A percentile compares a stretch with the other conserved stretches of the same genome.
These are phyloP conservation scores for Cordyceps tenuipes DNA, from an alignment of 2,329 filamentous ascomycete genomes.

Conservation along the genomic window DNA sequence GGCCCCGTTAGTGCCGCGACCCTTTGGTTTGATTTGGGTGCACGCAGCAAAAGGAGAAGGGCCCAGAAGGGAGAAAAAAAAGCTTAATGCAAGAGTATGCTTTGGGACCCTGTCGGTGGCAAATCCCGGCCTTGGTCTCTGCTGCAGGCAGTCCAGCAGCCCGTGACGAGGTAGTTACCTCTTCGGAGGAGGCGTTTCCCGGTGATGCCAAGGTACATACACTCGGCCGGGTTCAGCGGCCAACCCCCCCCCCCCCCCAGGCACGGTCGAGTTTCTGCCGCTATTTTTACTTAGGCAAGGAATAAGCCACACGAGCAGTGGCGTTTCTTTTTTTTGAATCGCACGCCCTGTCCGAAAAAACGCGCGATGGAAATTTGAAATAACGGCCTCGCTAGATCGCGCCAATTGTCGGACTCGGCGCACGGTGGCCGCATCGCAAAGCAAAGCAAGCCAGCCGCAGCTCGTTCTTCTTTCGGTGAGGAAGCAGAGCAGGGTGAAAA, in stretches of 20 bases:
- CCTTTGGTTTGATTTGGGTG: neutral
- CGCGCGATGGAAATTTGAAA: conserved; percentile 1
- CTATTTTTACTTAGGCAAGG: too few species aligned
- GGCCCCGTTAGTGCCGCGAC: neutral
- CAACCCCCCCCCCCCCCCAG: too few species aligned
- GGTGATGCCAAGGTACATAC: too few species aligned
- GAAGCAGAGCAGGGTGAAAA: too few species aligned
- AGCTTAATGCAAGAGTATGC: neutral
- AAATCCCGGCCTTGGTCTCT: neutral
- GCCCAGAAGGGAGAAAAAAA: neutral
- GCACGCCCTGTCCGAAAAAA: neutral
- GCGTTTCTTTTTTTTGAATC: neutral
- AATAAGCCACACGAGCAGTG: too few species aligned
- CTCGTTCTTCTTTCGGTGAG: too few species aligned
- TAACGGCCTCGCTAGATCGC: neutral
- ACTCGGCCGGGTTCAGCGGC: too few species aligned
- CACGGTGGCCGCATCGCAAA: too few species aligned
- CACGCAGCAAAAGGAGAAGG: neutral
- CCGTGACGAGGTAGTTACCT: neutral
- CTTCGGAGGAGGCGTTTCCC: too few species aligned
- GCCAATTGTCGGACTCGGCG: neutral
- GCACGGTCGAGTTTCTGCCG: too few species aligned
- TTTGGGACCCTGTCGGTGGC: neutral
- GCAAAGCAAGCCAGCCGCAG: too few species aligned
- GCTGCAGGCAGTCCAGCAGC: neutral